Conservation (phyloP, 2,329 filamentous ascomycete genomes). For the Raffaelea albimanens region DNA sequence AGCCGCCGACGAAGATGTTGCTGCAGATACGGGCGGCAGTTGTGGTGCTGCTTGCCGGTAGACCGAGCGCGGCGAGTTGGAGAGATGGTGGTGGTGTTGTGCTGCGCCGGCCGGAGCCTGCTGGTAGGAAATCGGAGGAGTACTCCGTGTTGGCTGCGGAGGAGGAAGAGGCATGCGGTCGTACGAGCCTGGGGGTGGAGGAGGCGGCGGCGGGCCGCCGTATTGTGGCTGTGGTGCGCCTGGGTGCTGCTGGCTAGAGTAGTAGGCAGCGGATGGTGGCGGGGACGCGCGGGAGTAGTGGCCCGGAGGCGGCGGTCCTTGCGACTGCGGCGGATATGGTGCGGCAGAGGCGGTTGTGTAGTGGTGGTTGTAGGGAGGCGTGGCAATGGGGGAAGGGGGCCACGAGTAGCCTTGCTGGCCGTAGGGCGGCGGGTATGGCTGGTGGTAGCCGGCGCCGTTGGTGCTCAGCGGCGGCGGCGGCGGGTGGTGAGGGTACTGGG, state of each 20-base stretch:
- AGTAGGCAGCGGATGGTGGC: not conserved
- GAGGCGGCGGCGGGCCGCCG: not conserved
- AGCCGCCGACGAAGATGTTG: not conserved
- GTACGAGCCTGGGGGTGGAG: slow-evolving; percentile 13
- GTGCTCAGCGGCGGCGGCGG: slow-evolving; percentile 6
- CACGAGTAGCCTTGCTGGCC: slow-evolving; percentile 37
- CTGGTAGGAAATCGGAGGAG: slow-evolving; percentile 4
- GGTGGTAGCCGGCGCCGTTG: slow-evolving; percentile 8
- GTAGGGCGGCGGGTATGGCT: slow-evolving; percentile 22
- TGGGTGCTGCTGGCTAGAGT: not conserved
- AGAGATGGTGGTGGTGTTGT: not conserved
- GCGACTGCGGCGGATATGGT: slow-evolving; percentile 14
- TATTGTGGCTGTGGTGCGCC: slow-evolving; percentile 9
- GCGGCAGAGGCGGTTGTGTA: slow-evolving; percentile 30
- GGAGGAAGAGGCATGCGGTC: slow-evolving; percentile 9
- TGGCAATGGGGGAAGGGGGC: slow-evolving; percentile 47
- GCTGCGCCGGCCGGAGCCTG: not conserved
- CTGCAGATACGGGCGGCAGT: slow-evolving; percentile 8
- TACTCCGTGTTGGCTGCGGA: slow-evolving; percentile 6
- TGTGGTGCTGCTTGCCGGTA: slow-evolving; percentile 9
- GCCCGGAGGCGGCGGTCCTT: slow-evolving; percentile 1
- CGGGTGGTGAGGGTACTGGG: slow-evolving; percentile 12
- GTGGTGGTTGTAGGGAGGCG: slow-evolving; percentile 40
- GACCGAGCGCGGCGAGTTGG: slow-evolving; percentile 8
- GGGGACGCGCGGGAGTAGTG: not conserved